Evolutionary conservation across 2,329 filamentous ascomycete species (phyloP).

Genomic region (Rhexocercosporidium sp.): DNA sequence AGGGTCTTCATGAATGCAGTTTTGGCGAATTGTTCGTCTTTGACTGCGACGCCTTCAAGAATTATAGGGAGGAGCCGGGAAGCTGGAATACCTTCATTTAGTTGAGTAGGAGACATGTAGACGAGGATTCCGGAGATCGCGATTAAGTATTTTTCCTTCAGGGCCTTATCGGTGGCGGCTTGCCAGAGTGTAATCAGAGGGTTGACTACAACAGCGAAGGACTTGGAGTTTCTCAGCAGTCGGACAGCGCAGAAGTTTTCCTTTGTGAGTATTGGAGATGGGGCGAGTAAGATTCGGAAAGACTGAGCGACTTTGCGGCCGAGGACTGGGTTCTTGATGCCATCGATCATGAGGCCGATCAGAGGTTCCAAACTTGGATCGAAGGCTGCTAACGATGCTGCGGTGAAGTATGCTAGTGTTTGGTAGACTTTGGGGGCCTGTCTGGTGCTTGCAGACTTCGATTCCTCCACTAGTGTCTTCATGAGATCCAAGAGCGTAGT

Average conservation of each 20-base stretch:
- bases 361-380: conserved; percentile 27
- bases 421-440: conserved; percentile 33
- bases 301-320: conserved; percentile 35
- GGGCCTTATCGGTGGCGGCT: not conserved
- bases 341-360: conserved; percentile 34
- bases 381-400: conserved; percentile 35
- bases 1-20: conserved; percentile 34
- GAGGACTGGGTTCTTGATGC: conserved; percentile 23
- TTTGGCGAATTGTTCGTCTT: conserved; percentile 36
- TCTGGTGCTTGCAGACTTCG: conserved; percentile 9
- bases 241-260: conserved; percentile 40
- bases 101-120: conserved; percentile 28
- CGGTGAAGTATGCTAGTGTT: conserved; percentile 37
- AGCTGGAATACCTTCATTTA: conserved; percentile 26
- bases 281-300: conserved; percentile 38
- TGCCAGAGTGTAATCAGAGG: conserved; percentile 30
- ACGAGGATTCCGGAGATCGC: conserved; percentile 38
- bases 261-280: conserved; percentile 37
- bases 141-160: conserved; percentile 37
- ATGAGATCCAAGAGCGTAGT: conserved; percentile 28
- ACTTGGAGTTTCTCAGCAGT: conserved; percentile 33
- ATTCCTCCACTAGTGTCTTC: conserved; percentile 17
- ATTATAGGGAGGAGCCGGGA: conserved; percentile 32
- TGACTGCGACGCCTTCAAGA: conserved; percentile 36
- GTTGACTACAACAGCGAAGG: conserved; percentile 29